Base-by-base conservation (phyloP, 306 rosid species). In the Pyrus bretschneideri region DNA sequence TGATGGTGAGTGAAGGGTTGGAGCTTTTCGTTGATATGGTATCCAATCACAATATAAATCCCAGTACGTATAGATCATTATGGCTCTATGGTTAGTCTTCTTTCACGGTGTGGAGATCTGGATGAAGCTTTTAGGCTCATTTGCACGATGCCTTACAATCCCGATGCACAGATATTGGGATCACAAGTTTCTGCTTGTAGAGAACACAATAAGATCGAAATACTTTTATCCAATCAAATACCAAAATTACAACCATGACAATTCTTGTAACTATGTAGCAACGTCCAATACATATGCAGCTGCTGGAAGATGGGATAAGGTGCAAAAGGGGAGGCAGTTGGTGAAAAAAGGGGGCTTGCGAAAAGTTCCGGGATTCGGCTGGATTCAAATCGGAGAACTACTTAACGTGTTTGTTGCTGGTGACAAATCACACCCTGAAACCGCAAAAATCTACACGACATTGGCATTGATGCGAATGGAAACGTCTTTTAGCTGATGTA, bases 241-340 rank as follows among this genome's bases (percentile, higher is more conserved):
- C 35, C 80, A 75, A 83, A 87, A 68, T 78, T 87, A 69, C 93
- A 94, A 33, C 96, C 93, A 35, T 30, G 80, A 87, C 76, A 91
- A 91, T 79, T 80, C 97, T 1, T 96, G 98, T 68, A 94, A 91
- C 57, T 91, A 87, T 70, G 89, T 91, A 77, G 91, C 97, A 31
- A 83, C 87, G 62, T 90, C 97, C 67, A 91, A 91, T 84, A 79
- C 86, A 12, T 85, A 89, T 84, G 89, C 96, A 73, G 80, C 83
- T 35, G 69, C 85, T 4, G 91, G 93, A 85, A 90, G 85, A 83
- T 90, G 97, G 97, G 86, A 82, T 69, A 69, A 89, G 75, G 93
- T 90, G 30, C 83, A 89, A 76, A 78, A 74, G 61, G 74, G 86
- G 81, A 81, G 96, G 82, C 71, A 85, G 71, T 72, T 81, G 27